Conservation (phyloP, 176 grass and related monocot species). For the Pharus latifolius region DNA sequence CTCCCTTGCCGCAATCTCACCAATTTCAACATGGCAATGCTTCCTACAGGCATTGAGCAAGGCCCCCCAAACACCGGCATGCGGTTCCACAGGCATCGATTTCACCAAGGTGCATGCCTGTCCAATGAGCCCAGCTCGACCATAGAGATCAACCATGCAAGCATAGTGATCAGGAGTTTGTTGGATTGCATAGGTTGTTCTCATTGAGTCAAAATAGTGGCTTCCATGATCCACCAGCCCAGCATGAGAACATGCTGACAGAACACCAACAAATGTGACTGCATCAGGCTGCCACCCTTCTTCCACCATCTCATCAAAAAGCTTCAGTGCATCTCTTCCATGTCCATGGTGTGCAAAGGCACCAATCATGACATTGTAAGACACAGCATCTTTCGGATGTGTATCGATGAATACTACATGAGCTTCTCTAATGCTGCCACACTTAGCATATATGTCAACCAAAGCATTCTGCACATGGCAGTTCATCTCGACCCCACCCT, state of each 20-base stretch:
- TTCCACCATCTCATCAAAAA: constrained; percentile 29
- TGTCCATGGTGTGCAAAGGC: constrained; percentile 40
- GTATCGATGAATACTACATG: constrained; percentile 27
- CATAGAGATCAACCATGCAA: constrained; percentile 64
- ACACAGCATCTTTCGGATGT: constrained; percentile 34
- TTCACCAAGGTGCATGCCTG: constrained; percentile 30
- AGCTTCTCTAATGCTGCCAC: constrained; percentile 26
- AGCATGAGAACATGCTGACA: constrained; percentile 53
- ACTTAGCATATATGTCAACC: constrained; percentile 59
- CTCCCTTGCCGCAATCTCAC: constrained; percentile 34
- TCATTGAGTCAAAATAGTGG: constrained; percentile 43
- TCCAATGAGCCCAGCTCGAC: constrained; percentile 48
- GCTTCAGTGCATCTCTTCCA: constrained; percentile 28
- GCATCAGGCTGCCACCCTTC: constrained; percentile 39
- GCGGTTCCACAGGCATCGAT: constrained; percentile 40
- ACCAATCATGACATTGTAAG: constrained; percentile 66
- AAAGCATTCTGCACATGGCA: constrained; percentile 45
- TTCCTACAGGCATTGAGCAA: constrained; percentile 65
- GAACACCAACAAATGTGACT: constrained; percentile 43
- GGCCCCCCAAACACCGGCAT: constrained; percentile 70
- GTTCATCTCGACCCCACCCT: constrained; percentile 40
- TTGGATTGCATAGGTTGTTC: constrained; percentile 22
- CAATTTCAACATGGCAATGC: constrained; percentile 28
- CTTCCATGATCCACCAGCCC: constrained; percentile 33
- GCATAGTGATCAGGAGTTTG: constrained; percentile 48